Evolutionary conservation across 176 grass and related monocot species (phyloP).

Genomic region (Calamus simplicifolius): DNA sequence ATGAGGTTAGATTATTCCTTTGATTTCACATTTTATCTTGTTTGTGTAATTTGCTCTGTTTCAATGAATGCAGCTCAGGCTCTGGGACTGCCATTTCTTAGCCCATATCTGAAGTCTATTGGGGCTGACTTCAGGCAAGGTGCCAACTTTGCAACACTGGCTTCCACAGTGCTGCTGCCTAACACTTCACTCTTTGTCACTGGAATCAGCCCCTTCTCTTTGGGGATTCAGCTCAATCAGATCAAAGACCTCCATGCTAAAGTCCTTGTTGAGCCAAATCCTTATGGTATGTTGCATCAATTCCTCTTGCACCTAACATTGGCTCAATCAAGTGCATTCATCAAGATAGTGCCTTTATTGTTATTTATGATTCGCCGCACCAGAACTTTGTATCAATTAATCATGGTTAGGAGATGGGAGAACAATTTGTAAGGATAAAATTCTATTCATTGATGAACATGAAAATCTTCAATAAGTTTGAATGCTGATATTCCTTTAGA

Average conservation of each 20-base stretch:
- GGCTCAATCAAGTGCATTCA: too few relatives aligned
- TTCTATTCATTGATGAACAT: too few relatives aligned
- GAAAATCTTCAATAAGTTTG: too few relatives aligned
- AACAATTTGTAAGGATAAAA: too few relatives aligned
- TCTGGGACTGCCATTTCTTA: conserved; percentile 59
- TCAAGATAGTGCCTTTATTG: too few relatives aligned
- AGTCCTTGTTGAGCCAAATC: conserved; percentile 11
- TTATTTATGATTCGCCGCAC: too few relatives aligned
- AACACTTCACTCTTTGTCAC: conserved; percentile 66
- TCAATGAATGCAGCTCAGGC: conserved; percentile 24
- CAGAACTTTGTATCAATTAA: too few relatives aligned
- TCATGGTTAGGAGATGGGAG: too few relatives aligned
- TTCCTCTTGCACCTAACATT: not conserved
- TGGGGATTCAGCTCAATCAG: conserved; percentile 63
- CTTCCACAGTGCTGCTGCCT: conserved; percentile 56
- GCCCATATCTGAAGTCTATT: conserved; percentile 68
- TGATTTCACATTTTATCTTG: too few relatives aligned
- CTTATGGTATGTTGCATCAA: conserved; percentile 2
- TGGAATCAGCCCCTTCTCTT: conserved; percentile 65
- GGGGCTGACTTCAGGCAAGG: conserved; percentile 56
- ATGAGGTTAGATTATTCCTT: too few relatives aligned
- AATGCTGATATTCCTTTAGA: too few relatives aligned
- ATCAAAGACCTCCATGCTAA: conserved; percentile 39
- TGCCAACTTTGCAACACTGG: conserved; percentile 73
- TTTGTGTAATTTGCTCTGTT: not conserved